These are phyloP conservation scores for Mycena vitilis DNA, from an alignment of 768 basidiomycete species.

Conservation along the genomic window DNA sequence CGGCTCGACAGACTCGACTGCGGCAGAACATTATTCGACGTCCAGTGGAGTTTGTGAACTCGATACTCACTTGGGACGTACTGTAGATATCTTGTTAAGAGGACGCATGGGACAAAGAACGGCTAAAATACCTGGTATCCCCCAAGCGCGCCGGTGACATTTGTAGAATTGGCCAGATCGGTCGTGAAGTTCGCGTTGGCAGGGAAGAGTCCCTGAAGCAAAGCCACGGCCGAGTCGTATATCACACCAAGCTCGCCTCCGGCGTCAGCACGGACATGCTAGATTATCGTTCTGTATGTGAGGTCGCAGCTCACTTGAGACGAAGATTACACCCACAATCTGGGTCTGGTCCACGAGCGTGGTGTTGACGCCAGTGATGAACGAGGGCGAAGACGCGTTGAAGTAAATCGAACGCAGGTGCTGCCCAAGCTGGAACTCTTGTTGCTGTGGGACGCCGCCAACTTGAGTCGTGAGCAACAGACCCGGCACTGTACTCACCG, in stretches of 20 bases:
- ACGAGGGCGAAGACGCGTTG: constrained; percentile 61
- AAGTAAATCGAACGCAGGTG: constrained; percentile 66
- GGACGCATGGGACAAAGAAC: neutral
- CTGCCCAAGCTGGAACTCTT: constrained; percentile 69
- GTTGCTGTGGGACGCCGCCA: constrained; percentile 48
- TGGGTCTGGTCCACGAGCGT: constrained; percentile 51
- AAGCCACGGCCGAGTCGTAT: constrained; percentile 71
- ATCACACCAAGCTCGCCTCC: constrained; percentile 79
- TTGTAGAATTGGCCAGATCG: constrained; percentile 75
- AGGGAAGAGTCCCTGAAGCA: constrained; percentile 79
- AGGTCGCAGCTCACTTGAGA: neutral
- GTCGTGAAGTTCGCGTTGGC: constrained; percentile 56
- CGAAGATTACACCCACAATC: constrained; percentile 37
- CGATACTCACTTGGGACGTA: constrained; percentile 53
- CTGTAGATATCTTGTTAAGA: constrained; percentile 31
- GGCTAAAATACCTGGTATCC: constrained; percentile 66
- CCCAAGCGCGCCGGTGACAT: constrained; percentile 64
- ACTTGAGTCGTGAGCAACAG: constrained; percentile 9
- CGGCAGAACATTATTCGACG: constrained; percentile 23
- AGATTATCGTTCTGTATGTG: neutral
- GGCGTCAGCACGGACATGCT: constrained; percentile 68
- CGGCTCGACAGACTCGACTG: constrained; percentile 74
- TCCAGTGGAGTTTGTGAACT: neutral
- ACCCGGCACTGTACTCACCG: constrained; percentile 52
- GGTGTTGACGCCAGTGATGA: constrained; percentile 58